Conservation (phyloP, 2,329 filamentous ascomycete species). For the Cladosporium phlei region DNA sequence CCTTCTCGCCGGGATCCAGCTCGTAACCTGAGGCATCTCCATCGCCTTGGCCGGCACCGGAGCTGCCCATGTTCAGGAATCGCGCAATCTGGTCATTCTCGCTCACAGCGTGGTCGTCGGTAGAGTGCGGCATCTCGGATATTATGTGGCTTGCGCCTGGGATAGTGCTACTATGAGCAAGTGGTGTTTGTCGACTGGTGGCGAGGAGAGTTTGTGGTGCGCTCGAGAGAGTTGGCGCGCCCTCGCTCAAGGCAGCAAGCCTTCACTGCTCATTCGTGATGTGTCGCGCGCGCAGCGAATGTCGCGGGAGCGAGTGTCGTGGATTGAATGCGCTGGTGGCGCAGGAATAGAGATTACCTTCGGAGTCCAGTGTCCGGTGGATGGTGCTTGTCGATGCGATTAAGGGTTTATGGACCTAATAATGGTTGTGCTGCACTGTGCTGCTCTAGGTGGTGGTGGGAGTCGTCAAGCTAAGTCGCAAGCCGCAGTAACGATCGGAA, state of each 20-base stretch:
- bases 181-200: too few species aligned
- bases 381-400: too few species aligned
- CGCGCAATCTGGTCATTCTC: slow-evolving; percentile 29
- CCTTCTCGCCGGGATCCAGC: slow-evolving; percentile 64
- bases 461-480: too few species aligned
- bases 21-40: slow-evolving; percentile 26
- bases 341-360: background rate
- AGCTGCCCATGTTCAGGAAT: slow-evolving; percentile 21
- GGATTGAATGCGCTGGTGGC: too few species aligned
- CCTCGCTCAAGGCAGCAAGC: background rate
- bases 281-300: slow-evolving; percentile 1
- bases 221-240: background rate
- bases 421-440: too few species aligned
- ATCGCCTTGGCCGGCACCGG: slow-evolving; percentile 21
- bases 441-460: too few species aligned
- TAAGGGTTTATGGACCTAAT: too few species aligned
- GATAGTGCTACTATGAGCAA: too few species aligned
- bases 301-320: background rate
- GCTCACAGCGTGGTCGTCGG: slow-evolving; percentile 22
- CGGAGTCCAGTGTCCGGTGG: too few species aligned
- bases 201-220: too few species aligned
- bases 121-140: slow-evolving; percentile 34
- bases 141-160: background rate
- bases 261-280: background rate
- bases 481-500: too few species aligned